phyloP scores from a whole-genome alignment of 139 green algal genomes.

The Mesotaenium endlicherianum region DNA sequence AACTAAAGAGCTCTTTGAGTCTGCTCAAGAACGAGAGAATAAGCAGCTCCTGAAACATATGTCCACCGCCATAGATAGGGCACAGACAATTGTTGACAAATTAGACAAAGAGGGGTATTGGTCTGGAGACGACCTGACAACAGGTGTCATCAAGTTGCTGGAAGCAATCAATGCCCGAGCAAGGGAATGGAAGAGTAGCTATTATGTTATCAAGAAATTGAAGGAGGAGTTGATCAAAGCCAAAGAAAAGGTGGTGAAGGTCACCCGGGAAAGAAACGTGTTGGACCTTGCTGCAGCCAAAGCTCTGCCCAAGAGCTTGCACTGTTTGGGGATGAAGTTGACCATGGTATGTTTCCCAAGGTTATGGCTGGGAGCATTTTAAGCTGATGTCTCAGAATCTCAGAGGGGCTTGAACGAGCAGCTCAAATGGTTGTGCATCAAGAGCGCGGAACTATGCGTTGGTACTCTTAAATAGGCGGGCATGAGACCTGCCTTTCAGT shows the following conservation, averaged over 20 bases:
- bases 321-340: conserved; percentile 14
- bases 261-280: conserved; percentile 9
- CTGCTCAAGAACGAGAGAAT: conserved; percentile 3
- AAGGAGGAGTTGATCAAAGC: not conserved
- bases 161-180: not conserved
- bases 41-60: conserved; percentile 10
- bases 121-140: not conserved
- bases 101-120: not conserved
- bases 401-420: too few species aligned
- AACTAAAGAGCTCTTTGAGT: too few species aligned
- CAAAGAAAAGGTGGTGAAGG: conserved; percentile 13
- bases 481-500: too few species aligned
- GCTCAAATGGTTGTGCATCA: not conserved
- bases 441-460: too few species aligned
- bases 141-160: conserved; percentile 5
- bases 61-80: not conserved
- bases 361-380: too few species aligned
- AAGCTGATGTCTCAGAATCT: too few species aligned
- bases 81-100: not conserved
- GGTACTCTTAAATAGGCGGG: too few species aligned
- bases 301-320: conserved; percentile 23
- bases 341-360: conserved; percentile 13
- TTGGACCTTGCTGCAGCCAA: conserved; percentile 22
- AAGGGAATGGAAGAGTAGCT: not conserved
- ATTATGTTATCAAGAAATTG: conserved; percentile 1